A percentile compares a stretch with the other conserved stretches of the same genome.
Conservation (phyloP, 75 land plant species). For the Picea glauca region DNA sequence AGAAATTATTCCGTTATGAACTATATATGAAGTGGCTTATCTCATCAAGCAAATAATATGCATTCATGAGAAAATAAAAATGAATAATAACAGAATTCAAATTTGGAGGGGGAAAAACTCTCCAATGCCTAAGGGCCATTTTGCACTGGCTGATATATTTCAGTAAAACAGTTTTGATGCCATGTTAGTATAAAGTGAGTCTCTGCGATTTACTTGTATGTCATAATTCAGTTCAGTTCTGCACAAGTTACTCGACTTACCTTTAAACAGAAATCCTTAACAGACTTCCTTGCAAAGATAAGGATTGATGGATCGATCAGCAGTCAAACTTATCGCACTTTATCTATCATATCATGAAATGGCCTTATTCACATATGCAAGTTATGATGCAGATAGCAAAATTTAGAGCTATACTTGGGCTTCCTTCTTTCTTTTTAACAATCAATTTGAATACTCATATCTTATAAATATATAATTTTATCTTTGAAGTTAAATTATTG, state of each 20-base stretch:
- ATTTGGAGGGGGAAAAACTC: not conserved
- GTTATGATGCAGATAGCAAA: too few relatives aligned
- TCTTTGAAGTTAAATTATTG: too few relatives aligned
- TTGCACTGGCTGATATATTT: not conserved
- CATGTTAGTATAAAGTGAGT: not conserved
- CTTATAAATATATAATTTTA: too few relatives aligned
- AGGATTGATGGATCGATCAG: too few relatives aligned
- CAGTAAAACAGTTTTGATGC: not conserved
- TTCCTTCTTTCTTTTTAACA: too few relatives aligned
- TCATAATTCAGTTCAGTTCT: not conserved
- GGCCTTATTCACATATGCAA: too few relatives aligned
- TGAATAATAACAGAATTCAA: not conserved
- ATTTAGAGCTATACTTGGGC: too few relatives aligned
- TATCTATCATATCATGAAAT: too few relatives aligned
- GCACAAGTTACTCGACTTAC: not conserved
- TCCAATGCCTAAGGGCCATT: not conserved
- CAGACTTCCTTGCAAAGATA: not conserved
- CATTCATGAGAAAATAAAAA: not conserved
- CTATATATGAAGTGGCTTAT: not conserved
- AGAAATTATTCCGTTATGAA: not conserved
- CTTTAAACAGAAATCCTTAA: not conserved
- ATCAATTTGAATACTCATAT: too few relatives aligned
- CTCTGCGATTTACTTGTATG: not conserved
- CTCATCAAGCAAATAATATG: not conserved
- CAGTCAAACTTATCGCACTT: too few relatives aligned